These are phyloP conservation scores for Pseudogymnoascus sp. DNA, from an alignment of 2,329 filamentous ascomycete genomes.

Conservation along the genomic window DNA sequence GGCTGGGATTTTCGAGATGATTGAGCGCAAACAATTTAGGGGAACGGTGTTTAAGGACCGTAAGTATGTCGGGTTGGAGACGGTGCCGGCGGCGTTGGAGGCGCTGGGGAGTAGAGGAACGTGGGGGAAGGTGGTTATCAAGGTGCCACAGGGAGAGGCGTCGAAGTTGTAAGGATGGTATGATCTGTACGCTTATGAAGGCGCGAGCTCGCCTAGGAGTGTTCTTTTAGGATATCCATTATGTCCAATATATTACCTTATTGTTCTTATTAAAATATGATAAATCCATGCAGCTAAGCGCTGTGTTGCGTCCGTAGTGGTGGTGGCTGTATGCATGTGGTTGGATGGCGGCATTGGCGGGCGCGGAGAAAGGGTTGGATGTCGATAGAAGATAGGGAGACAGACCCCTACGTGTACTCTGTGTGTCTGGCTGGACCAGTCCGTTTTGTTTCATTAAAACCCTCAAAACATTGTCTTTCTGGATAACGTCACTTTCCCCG, in stretches of 20 bases:
- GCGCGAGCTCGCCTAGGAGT: not conserved
- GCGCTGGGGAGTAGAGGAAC: constrained; percentile 74
- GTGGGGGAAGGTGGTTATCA: constrained; percentile 94
- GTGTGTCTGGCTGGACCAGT: not conserved
- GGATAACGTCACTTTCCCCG: not conserved
- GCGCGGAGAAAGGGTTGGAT: not conserved
- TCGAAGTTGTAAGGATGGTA: constrained; percentile 41
- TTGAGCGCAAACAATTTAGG: constrained; percentile 68
- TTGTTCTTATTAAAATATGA: not conserved
- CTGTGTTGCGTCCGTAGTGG: not conserved
- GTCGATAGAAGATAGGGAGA: not conserved
- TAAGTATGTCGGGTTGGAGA: constrained; percentile 75
- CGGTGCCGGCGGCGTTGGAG: constrained; percentile 65
- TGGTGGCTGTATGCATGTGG: not conserved
- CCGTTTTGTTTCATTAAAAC: not conserved
- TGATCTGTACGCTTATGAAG: not conserved
- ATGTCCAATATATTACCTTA: not conserved
- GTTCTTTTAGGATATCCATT: not conserved
- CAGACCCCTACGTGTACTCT: not conserved
- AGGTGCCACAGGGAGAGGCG: constrained; percentile 60
- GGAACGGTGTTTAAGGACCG: constrained; percentile 77
- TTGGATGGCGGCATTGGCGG: not conserved
- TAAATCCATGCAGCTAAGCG: not conserved
- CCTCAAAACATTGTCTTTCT: not conserved
- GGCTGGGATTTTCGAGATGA: constrained; percentile 71